Evolutionary conservation across 495 filamentous ascomycete genomes (phyloP), one percentile per base, ranked within the genome.

Genomic region (Podospora pseudopauciseta): DNA sequence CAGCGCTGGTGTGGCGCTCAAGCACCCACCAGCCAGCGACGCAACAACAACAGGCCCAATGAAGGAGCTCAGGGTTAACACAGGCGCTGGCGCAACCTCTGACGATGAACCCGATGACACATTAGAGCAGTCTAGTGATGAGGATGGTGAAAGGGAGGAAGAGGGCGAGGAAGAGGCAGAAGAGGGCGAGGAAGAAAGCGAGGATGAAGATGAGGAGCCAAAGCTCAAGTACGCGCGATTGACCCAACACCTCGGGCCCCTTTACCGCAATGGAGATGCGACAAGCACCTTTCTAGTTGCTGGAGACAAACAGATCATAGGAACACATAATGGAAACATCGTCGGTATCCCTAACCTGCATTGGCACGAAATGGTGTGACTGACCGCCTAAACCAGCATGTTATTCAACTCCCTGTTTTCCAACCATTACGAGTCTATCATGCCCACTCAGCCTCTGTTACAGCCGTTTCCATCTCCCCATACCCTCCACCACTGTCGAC

Each of bases 261-360:
- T 97, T 60, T 99, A 98, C 81, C 88, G 92, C 63, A 96, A 96
- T 81, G 93, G 92, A 66, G 95, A 99, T 84, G 91, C 92, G 67
- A 96, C 94, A 44, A 97, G 94, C 79, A 82, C 91, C 9, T 96
- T 94, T 73, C 80, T 95, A 32, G 92, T 95, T 61, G 91, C 91
- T 23, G 94, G 93, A 28, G 95, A 98, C 82, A 98, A 97, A 32
- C 62, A 96, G 92, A 90, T 98, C 65, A 82, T 96, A 69, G 95
- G 95, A 70, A 97, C 96, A 4, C 95, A 99, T 78, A 97, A 97
- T 80, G 95, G 95, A 71, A 97, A 95, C 73, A 92, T 98, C 72
- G 93, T 96, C 84, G 86, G 91, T 66, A 20, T 15, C 28, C 39
- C 58, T 11, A 60, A 70, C 49, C 65, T 32, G 64, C 61, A 19